Evolutionary conservation across 2,329 filamentous ascomycete genomes (phyloP).

Genomic region (Beauveria scarabaeidicola): DNA sequence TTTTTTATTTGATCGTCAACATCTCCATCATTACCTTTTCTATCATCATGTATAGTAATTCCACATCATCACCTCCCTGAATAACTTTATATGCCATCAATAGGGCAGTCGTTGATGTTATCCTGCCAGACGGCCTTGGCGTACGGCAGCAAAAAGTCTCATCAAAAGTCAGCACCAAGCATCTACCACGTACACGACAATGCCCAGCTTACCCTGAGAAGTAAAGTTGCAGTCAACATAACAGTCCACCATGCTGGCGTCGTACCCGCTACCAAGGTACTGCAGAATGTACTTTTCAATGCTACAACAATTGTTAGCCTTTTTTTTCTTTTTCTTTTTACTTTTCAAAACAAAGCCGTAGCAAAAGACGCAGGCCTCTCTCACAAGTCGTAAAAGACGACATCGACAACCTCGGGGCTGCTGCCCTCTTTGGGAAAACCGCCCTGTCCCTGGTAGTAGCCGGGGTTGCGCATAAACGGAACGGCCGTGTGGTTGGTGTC

Average conservation of each 20-base stretch:
- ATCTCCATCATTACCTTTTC: no score
- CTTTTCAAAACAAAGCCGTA: neutral
- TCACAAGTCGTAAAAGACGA: constrained; percentile 46
- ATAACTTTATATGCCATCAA: constrained; percentile 7
- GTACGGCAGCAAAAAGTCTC: constrained; percentile 31
- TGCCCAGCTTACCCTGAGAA: constrained; percentile 21
- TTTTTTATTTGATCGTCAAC: no score
- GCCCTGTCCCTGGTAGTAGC: constrained; percentile 41
- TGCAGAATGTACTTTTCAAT: constrained; percentile 29
- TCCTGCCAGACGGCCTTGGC: constrained; percentile 30
- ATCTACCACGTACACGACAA: neutral
- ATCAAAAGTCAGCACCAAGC: neutral
- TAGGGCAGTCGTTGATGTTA: constrained; percentile 27
- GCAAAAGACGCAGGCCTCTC: constrained; percentile 16
- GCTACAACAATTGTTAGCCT: constrained; percentile 16
- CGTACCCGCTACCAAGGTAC: constrained; percentile 29
- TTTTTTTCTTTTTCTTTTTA: no score
- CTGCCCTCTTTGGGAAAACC: constrained; percentile 36
- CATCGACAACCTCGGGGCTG: constrained; percentile 37
- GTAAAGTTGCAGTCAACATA: constrained; percentile 33
- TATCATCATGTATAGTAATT: no score
- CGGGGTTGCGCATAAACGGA: constrained; percentile 37
- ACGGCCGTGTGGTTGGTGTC: constrained; percentile 44
- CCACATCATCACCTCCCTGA: neutral
- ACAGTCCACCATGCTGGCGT: constrained; percentile 25